phyloP scores from a whole-genome alignment of 768 basidiomycete species.

The Trametopsis cervina region DNA sequence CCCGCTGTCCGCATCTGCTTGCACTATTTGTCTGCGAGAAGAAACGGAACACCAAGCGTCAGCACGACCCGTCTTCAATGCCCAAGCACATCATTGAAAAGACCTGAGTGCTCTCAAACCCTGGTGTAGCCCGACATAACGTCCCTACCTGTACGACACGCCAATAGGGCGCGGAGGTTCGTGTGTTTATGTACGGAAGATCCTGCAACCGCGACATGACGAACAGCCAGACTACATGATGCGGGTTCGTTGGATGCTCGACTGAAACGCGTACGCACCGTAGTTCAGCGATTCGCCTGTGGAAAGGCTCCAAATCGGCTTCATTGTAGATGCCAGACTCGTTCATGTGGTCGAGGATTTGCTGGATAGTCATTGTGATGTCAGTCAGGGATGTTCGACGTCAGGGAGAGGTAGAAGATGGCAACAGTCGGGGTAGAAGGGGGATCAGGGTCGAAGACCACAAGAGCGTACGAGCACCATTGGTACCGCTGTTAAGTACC shows the following conservation, averaged over 20 bases:
- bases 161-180: neutral
- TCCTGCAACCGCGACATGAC: neutral
- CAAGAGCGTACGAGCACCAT: neutral
- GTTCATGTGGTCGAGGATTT: slow-evolving; percentile 93
- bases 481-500: neutral
- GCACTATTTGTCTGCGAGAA: slow-evolving; percentile 54
- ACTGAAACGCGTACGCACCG: slow-evolving; percentile 30
- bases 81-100: neutral
- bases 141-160: neutral
- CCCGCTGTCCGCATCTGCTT: slow-evolving; percentile 70
- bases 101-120: neutral
- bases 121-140: neutral
- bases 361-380: slow-evolving; percentile 37
- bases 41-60: neutral
- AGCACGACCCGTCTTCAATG: neutral
- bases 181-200: neutral
- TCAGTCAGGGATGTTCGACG: neutral
- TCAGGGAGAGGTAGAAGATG: too few relatives aligned
- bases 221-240: neutral
- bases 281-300: slow-evolving; percentile 71
- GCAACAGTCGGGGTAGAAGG: neutral
- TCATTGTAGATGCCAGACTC: slow-evolving; percentile 95
- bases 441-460: neutral
- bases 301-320: slow-evolving; percentile 83
- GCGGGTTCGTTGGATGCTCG: neutral